Evolutionary conservation across 495 filamentous ascomycete species (phyloP).

Genomic region (Xylaria bambusicola): DNA sequence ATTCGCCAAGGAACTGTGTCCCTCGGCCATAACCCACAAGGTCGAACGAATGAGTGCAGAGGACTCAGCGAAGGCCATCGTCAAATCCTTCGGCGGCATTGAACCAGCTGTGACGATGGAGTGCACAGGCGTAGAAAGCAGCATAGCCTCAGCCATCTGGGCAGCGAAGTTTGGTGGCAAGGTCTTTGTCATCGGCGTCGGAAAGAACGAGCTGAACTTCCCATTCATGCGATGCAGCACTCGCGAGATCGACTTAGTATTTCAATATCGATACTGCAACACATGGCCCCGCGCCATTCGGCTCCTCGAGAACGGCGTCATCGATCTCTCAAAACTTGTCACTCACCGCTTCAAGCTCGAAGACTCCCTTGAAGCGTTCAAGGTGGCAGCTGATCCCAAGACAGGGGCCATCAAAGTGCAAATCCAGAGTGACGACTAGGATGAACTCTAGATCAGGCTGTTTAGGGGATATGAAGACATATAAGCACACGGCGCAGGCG

Average conservation of each 20-base stretch:
- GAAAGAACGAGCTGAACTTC: slow-evolving; percentile 90
- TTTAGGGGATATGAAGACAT: no score
- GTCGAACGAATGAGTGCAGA: slow-evolving; percentile 70
- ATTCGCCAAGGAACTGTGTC: slow-evolving; percentile 79
- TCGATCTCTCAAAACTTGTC: slow-evolving; percentile 77
- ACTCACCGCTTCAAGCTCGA: slow-evolving; percentile 86
- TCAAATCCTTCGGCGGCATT: slow-evolving; percentile 66
- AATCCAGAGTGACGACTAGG: slow-evolving; percentile 64
- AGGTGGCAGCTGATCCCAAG: slow-evolving; percentile 81
- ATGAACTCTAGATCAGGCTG: not conserved
- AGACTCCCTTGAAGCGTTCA: slow-evolving; percentile 86
- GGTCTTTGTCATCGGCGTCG: slow-evolving; percentile 91
- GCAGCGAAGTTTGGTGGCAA: slow-evolving; percentile 89
- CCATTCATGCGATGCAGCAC: slow-evolving; percentile 91
- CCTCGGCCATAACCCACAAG: slow-evolving; percentile 72
- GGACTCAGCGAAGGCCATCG: slow-evolving; percentile 66
- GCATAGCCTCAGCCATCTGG: slow-evolving; percentile 81
- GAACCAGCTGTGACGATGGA: slow-evolving; percentile 79
- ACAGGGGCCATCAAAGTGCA: slow-evolving; percentile 95
- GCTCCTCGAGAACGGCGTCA: slow-evolving; percentile 76
- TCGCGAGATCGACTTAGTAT: slow-evolving; percentile 88
- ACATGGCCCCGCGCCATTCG: slow-evolving; percentile 94
- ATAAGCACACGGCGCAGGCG: not conserved
- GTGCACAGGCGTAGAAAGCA: slow-evolving; percentile 92
- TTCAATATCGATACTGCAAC: slow-evolving; percentile 94